These are phyloP conservation scores for Chiua virens DNA, from an alignment of 768 basidiomycete species.

Conservation along the genomic window DNA sequence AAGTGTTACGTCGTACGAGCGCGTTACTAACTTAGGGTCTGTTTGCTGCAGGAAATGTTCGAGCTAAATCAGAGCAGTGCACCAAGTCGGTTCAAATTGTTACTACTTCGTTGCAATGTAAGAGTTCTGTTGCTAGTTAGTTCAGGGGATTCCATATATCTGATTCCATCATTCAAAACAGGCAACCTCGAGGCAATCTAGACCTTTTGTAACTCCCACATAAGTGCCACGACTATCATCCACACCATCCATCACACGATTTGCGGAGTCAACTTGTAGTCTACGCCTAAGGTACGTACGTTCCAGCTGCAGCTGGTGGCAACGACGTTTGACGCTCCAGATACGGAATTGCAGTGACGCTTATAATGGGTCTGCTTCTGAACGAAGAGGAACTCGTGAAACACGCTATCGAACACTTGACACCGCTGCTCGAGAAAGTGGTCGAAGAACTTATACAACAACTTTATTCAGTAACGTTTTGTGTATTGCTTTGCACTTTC, in stretches of 20 bases:
- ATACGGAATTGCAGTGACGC: neutral
- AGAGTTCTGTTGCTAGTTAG: too few species aligned
- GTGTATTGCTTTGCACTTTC: constrained; percentile 15
- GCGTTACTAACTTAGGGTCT: too few species aligned
- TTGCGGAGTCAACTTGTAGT: neutral
- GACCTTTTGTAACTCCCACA: neutral
- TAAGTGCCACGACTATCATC: neutral
- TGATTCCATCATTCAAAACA: neutral
- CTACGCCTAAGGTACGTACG: neutral
- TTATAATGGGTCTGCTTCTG: constrained; percentile 19
- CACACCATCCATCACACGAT: neutral
- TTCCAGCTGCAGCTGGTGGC: neutral
- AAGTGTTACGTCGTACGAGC: too few species aligned
- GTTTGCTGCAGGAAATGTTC: too few species aligned
- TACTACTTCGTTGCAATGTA: too few species aligned
- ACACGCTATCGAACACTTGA: constrained; percentile 6
- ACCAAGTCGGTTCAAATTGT: too few species aligned
- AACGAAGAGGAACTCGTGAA: constrained; percentile 17
- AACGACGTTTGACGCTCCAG: neutral
- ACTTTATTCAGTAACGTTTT: constrained; percentile 1
- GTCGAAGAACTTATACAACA: neutral
- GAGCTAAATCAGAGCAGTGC: too few species aligned
- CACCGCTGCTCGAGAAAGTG: constrained; percentile 10
- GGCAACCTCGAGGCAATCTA: constrained; percentile 4
- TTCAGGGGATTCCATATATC: too few species aligned